A percentile compares a stretch with the other conserved stretches of the same genome.
Evolutionary conservation across 1,139 yeast species (phyloP).

Genomic region (Maudiozyma humilis): DNA sequence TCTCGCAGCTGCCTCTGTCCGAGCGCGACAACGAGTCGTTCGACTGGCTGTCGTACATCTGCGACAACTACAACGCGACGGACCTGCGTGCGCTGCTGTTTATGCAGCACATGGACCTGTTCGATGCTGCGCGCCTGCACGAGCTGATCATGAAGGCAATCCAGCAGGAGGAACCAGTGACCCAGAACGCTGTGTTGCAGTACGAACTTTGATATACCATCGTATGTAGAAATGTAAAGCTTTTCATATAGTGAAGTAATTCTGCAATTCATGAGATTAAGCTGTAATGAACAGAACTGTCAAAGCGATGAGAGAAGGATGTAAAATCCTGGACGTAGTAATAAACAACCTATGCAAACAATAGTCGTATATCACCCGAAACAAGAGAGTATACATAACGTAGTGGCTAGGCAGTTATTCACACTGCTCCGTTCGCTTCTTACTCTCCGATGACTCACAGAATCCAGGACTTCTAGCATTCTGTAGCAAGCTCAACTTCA

Average conservation of each 20-base stretch:
- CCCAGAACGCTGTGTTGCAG: slow-evolving; percentile 22
- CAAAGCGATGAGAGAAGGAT: too few relatives aligned
- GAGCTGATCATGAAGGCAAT: slow-evolving; percentile 19
- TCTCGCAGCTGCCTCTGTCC: slow-evolving; percentile 18
- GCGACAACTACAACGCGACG: slow-evolving; percentile 11
- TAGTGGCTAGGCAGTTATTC: too few relatives aligned
- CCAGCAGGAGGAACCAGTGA: slow-evolving; percentile 22
- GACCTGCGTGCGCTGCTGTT: slow-evolving; percentile 18
- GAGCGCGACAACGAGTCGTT: slow-evolving; percentile 18
- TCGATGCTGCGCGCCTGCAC: slow-evolving; percentile 13
- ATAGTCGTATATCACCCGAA: too few relatives aligned
- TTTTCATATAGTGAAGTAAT: slow-evolving; percentile 11
- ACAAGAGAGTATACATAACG: too few relatives aligned
- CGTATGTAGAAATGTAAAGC: not conserved
- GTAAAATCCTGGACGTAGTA: too few relatives aligned
- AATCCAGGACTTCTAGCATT: too few relatives aligned
- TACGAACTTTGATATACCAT: slow-evolving; percentile 11
- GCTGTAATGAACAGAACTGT: too few relatives aligned
- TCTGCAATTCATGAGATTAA: not conserved
- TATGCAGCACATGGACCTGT: slow-evolving; percentile 13
- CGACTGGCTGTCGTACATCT: slow-evolving; percentile 21
- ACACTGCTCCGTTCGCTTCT: too few relatives aligned
- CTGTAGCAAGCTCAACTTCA: too few relatives aligned
- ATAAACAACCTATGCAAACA: too few relatives aligned
- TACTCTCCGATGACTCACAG: too few relatives aligned